A percentile compares a stretch with the other conserved stretches of the same genome.
These are phyloP conservation scores for Nicotiana undulata DNA, from an alignment of 257 asterid species.

Conservation along the genomic window DNA sequence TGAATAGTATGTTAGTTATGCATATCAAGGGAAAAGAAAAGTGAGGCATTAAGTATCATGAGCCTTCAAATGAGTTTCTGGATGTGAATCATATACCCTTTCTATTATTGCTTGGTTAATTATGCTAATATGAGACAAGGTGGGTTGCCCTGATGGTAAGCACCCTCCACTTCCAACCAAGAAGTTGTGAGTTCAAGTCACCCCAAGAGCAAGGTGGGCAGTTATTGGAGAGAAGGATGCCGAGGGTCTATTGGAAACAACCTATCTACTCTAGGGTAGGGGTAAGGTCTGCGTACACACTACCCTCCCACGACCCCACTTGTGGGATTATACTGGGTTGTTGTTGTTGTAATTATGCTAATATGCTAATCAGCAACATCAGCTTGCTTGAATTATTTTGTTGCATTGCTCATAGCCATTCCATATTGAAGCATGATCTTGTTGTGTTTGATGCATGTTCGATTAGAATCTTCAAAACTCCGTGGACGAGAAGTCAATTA, in stretches of 20 bases:
- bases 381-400: background rate
- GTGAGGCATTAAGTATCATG: background rate
- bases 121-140: background rate
- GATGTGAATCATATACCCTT: background rate
- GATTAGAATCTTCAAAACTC: background rate
- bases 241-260: too few species aligned
- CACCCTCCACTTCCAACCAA: too few species aligned
- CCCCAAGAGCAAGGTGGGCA: too few species aligned
- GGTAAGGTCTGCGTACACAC: too few species aligned
- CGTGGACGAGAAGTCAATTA: background rate
- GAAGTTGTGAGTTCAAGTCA: too few species aligned
- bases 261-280: too few species aligned
- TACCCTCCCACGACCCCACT: too few species aligned
- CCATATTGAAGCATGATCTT: background rate
- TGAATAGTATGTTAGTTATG: background rate
- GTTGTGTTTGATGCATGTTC: background rate
- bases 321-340: too few species aligned
- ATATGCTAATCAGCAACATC: conserved; percentile 1
- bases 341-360: too few species aligned
- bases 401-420: background rate
- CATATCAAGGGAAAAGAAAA: background rate
- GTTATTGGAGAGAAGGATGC: too few species aligned
- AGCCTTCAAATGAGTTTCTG: background rate
- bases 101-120: background rate
- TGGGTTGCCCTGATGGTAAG: too few species aligned